Conservation (phyloP, 805 yeast species). For the Brettanomyces nanus region DNA sequence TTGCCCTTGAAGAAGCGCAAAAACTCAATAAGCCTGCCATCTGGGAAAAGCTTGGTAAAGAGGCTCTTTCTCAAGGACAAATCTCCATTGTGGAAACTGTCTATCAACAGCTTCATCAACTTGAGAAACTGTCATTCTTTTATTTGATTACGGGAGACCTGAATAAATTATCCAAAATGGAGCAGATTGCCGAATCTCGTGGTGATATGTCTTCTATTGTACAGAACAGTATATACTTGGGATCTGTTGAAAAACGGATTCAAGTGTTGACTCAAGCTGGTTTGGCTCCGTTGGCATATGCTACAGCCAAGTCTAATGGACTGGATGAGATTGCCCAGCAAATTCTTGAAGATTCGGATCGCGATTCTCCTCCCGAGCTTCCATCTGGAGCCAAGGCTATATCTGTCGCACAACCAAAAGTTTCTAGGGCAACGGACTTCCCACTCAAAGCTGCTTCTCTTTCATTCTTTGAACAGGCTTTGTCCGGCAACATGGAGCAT, state of each 20-base stretch:
- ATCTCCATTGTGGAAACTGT: constrained; percentile 76
- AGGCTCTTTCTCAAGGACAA: constrained; percentile 87
- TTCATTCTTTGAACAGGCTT: constrained; percentile 80
- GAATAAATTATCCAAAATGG: constrained; percentile 73
- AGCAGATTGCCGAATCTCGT: constrained; percentile 80
- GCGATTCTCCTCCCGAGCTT: neutral
- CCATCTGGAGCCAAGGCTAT: neutral
- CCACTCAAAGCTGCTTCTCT: constrained; percentile 66
- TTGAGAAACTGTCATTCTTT: constrained; percentile 85
- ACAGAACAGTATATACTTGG: constrained; percentile 73
- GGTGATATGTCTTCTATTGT: constrained; percentile 72
- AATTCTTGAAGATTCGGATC: constrained; percentile 51
- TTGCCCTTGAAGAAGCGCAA: constrained; percentile 86
- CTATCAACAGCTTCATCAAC: constrained; percentile 76
- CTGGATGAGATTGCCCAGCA: constrained; percentile 65
- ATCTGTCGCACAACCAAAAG: constrained; percentile 38
- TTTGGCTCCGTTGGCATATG: constrained; percentile 81
- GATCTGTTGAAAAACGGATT: constrained; percentile 69
- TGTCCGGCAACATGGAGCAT: constrained; percentile 68
- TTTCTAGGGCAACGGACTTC: constrained; percentile 54
- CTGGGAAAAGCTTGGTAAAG: constrained; percentile 80
- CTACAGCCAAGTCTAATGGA: constrained; percentile 84
- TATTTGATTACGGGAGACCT: constrained; percentile 79
- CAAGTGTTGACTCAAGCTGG: constrained; percentile 70
- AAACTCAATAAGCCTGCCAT: constrained; percentile 48